These are phyloP conservation scores for Phaeomoniella chlamydospora DNA, from an alignment of 2,329 filamentous ascomycete species.

Conservation along the genomic window DNA sequence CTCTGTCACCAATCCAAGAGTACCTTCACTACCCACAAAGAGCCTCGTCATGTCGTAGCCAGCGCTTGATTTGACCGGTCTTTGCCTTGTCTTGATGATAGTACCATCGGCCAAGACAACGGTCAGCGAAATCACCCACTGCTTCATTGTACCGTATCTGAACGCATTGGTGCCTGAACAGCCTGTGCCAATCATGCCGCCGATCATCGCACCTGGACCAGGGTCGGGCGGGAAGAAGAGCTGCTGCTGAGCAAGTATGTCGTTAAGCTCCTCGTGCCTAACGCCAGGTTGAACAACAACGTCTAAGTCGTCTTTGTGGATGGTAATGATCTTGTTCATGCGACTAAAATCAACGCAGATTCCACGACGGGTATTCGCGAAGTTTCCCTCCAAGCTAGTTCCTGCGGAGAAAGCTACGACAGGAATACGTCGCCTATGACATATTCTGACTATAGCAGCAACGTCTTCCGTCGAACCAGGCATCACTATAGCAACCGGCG, in stretches of 20 bases:
- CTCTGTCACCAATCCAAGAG: conserved; percentile 38
- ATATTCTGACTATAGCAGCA: conserved; percentile 51
- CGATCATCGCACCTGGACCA: conserved; percentile 46
- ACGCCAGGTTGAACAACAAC: conserved; percentile 82
- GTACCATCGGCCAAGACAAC: conserved; percentile 56
- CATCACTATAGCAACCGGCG: conserved; percentile 51
- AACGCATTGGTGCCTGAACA: conserved; percentile 49
- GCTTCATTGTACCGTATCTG: conserved; percentile 61
- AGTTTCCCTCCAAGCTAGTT: conserved; percentile 77
- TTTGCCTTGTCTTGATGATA: conserved; percentile 51
- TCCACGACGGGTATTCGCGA: conserved; percentile 72
- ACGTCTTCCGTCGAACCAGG: conserved; percentile 52
- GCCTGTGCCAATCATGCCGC: conserved; percentile 52
- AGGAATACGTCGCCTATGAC: conserved; percentile 64
- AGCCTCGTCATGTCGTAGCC: conserved; percentile 39
- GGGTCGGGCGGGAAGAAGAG: conserved; percentile 89
- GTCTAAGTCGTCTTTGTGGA: conserved; percentile 83
- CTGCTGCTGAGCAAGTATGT: conserved; percentile 54
- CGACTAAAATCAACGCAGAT: conserved; percentile 78
- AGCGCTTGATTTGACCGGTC: conserved; percentile 35
- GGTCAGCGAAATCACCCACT: conserved; percentile 58
- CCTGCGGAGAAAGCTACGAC: conserved; percentile 81
- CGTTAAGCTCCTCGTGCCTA: conserved; percentile 83
- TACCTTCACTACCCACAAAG: conserved; percentile 39
- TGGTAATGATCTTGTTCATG: conserved; percentile 69